These are phyloP conservation scores for Diaporthe vexans DNA, from an alignment of 2,329 filamentous ascomycete genomes.

Conservation along the genomic window DNA sequence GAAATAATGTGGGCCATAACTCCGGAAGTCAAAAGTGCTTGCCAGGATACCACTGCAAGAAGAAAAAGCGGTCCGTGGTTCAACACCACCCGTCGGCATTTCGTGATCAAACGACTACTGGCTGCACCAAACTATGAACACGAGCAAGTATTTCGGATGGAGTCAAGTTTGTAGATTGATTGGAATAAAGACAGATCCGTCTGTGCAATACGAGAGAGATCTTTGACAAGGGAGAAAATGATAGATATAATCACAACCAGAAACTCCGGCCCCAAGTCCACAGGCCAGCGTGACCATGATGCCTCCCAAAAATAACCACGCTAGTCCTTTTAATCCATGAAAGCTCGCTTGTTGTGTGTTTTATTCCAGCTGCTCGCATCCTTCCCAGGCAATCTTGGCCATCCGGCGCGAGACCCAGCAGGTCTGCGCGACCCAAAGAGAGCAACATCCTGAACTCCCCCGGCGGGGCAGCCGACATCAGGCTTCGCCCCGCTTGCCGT, in stretches of 20 bases:
- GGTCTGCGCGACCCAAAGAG: neutral
- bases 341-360: slow-evolving; percentile 17
- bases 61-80: neutral
- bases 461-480: neutral
- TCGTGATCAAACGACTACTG: neutral
- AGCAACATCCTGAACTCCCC: slow-evolving; percentile 11
- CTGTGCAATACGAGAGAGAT: slow-evolving; percentile 5
- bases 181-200: slow-evolving; percentile 9
- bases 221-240: neutral
- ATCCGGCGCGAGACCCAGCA: neutral
- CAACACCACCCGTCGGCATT: neutral
- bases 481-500: neutral
- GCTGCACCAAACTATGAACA: too few species aligned
- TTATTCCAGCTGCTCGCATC: slow-evolving; percentile 8
- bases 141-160: neutral
- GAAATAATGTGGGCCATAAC: slow-evolving; percentile 18
- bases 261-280: slow-evolving; percentile 28
- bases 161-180: neutral
- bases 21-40: neutral
- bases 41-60: neutral
- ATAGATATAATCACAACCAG: neutral
- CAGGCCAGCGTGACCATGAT: slow-evolving; percentile 28
- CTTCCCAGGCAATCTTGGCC: slow-evolving; percentile 7
- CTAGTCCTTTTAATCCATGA: slow-evolving; percentile 28
- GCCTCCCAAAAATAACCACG: slow-evolving; percentile 29